Conservation (phyloP, 345 rosid species). For the Brassica juncea region DNA sequence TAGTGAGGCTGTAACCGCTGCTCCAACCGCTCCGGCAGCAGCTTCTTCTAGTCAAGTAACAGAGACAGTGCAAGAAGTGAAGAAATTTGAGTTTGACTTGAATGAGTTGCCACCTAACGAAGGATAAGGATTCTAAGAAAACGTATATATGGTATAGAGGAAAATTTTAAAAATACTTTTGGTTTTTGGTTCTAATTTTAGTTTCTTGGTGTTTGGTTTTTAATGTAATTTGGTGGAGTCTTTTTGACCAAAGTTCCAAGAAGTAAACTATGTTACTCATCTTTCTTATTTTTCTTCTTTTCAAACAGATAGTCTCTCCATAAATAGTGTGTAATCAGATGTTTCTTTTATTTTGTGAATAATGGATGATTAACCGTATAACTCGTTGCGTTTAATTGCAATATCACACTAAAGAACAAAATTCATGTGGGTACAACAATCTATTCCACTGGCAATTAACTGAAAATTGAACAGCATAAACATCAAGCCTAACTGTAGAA, state of each 20-base stretch:
- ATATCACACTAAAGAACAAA: constrained; percentile 3
- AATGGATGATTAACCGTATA: constrained; percentile 5
- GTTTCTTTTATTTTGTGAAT: background rate
- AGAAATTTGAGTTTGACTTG: constrained; percentile 41
- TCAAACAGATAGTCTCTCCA: constrained; percentile 13
- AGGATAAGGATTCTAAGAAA: constrained; percentile 26
- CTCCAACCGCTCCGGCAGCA: constrained; percentile 21
- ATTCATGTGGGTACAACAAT: constrained; percentile 62
- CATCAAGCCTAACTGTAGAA: constrained; percentile 60
- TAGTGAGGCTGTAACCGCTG: constrained; percentile 29
- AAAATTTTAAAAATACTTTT: background rate
- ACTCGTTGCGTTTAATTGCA: background rate
- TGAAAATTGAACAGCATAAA: constrained; percentile 48
- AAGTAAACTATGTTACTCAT: constrained; percentile 32
- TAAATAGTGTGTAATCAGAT: background rate
- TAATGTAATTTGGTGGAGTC: constrained; percentile 34
- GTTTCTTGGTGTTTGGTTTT: constrained; percentile 31
- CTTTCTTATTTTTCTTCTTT: constrained; percentile 13
- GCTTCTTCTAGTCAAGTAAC: constrained; percentile 35
- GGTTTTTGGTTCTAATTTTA: constrained; percentile 17
- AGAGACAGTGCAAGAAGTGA: constrained; percentile 34
- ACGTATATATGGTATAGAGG: background rate
- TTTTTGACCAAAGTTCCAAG: constrained; percentile 25
- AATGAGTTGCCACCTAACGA: constrained; percentile 40
- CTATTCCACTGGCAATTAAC: constrained; percentile 41